These are phyloP conservation scores for Globisporangium barbulae DNA, from an alignment of 352 stramenopile genomes.

Conservation along the genomic window DNA sequence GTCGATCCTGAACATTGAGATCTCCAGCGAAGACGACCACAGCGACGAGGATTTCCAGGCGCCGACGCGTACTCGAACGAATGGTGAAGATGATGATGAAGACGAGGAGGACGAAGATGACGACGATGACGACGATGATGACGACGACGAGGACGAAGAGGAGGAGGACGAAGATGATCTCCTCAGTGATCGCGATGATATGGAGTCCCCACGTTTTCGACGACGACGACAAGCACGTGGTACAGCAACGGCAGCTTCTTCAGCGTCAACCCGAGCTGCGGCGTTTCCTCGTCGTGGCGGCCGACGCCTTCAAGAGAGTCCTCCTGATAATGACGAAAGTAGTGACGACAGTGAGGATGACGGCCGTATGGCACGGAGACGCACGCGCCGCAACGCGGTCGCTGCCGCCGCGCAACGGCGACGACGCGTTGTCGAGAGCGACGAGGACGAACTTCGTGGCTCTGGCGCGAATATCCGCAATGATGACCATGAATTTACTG, in stretches of 20 bases:
- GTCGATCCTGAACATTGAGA: constrained; percentile 78
- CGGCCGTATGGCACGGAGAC: constrained; percentile 9
- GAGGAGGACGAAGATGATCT: constrained; percentile 50
- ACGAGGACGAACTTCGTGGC: constrained; percentile 10
- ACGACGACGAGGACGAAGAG: constrained; percentile 59
- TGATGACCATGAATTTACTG: constrained; percentile 5
- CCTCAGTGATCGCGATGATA: constrained; percentile 41
- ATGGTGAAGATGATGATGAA: constrained; percentile 30
- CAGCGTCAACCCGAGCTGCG: constrained; percentile 10
- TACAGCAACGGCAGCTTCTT: constrained; percentile 19
- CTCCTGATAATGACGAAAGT: constrained; percentile 2
- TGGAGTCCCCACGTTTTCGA: constrained; percentile 36
- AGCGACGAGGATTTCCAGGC: constrained; percentile 87
- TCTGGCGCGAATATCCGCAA: neutral
- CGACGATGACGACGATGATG: constrained; percentile 42
- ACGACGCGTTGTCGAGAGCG: constrained; percentile 13
- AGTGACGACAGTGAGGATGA: constrained; percentile 13
- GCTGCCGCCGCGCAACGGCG: neutral
- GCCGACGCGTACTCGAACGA: constrained; percentile 23
- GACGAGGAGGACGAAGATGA: constrained; percentile 34
- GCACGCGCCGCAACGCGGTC: constrained; percentile 10
- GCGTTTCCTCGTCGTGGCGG: constrained; percentile 35
- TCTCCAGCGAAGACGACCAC: constrained; percentile 84
- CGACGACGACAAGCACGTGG: constrained; percentile 30
- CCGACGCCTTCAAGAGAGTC: constrained; percentile 24